Evolutionary conservation across 179 eudicot genomes (phyloP), one percentile per base, ranked within the genome.

Genomic region (Gypsophila paniculata): DNA sequence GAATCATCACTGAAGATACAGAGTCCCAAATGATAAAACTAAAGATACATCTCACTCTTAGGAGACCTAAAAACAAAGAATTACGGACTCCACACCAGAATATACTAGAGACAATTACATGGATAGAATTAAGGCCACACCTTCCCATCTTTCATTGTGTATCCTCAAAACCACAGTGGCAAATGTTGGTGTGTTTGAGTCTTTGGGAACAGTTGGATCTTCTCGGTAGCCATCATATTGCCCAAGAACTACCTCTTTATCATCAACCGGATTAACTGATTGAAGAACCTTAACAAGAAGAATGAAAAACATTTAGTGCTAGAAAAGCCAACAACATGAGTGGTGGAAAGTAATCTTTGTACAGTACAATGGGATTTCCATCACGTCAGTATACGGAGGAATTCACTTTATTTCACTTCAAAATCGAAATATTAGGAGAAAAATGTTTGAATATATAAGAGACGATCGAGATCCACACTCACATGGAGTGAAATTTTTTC

Each of bases 71-170:
- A 26, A 54, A 17, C 46, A 66, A 67, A 42, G 23, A 76, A 58
- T 36, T 32, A n/a, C 44, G 65, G 63, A 32, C 10, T 49, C 53
- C 51, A 67, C 60, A 21, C 38, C 57, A 74, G 65, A 67, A 4
- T 7, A 67, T 15, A 63, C 46, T 42, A 42, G 11, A 76, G n/a
- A 61, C 10, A 29, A 19, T 42, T 15, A 63, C 6, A 32, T 42
- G 52, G 15, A 23, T 2, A 29, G 29, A 73, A 23, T 46, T 36
- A 7, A 22, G 44, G 32, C 36, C 72, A 59, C 49, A 93, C 98
- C 99, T 91, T 94, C 99, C 99, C 99, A 94, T 88, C 99, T 88
- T 81, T 94, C 99, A 48, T 86, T 94, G 85, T 94, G 94, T 73
- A 94, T 87, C 67, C 91, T 85, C 68, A 94, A 83, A 57, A 94